Evolutionary conservation across 2,329 filamentous ascomycete species (phyloP).

Genomic region (Exophiala alcalophila): DNA sequence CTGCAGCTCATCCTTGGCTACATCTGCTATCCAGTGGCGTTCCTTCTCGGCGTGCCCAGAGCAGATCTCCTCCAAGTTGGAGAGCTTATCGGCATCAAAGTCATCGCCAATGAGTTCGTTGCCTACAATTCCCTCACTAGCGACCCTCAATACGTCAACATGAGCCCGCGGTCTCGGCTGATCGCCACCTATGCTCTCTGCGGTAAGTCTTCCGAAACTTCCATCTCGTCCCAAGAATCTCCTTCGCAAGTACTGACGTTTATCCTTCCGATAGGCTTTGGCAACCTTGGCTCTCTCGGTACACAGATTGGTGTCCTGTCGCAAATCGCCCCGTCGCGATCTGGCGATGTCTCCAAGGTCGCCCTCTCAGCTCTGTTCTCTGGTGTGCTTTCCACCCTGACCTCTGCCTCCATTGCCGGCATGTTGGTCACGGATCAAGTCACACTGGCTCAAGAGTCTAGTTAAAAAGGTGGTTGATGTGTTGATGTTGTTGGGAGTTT

Average conservation of each 20-base stretch:
- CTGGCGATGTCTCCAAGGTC: constrained; percentile 71
- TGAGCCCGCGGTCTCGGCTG: constrained; percentile 69
- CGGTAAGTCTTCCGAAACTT: constrained; percentile 38
- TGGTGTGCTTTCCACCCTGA: constrained; percentile 75
- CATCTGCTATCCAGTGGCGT: constrained; percentile 72
- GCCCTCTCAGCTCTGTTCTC: constrained; percentile 74
- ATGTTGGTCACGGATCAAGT: constrained; percentile 56
- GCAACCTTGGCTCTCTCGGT: constrained; percentile 82
- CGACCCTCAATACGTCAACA: constrained; percentile 51
- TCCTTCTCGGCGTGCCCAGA: constrained; percentile 74
- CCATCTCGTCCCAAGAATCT: background rate
- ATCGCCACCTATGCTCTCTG: constrained; percentile 86
- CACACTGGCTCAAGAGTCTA: constrained; percentile 10
- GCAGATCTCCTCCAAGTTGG: constrained; percentile 68
- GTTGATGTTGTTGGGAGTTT: background rate
- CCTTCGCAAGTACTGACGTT: background rate
- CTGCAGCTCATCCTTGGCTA: constrained; percentile 75
- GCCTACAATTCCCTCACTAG: constrained; percentile 62
- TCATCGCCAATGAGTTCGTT: constrained; percentile 82
- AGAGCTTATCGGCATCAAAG: constrained; percentile 77
- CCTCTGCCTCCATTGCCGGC: constrained; percentile 73
- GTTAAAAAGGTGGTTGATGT: background rate
- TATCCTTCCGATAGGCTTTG: constrained; percentile 55
- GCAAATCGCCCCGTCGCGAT: constrained; percentile 71
- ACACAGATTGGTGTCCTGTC: constrained; percentile 86